Evolutionary conservation across 495 filamentous ascomycete genomes (phyloP), one percentile per base, ranked within the genome.

Genomic region (Lasiosphaeriaceae sp.): DNA sequence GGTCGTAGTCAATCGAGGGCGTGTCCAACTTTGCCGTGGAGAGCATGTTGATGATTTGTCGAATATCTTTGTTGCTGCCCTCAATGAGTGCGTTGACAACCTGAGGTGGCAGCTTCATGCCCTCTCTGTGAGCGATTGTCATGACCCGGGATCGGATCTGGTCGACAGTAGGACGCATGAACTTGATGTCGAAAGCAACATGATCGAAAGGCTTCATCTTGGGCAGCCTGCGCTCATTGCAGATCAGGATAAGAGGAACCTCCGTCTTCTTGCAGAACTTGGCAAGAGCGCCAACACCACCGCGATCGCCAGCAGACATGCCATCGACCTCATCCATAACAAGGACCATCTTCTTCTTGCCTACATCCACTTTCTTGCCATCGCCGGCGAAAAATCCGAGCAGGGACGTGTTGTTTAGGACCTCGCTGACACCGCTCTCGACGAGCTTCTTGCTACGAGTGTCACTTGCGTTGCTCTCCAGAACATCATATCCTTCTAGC

Each of bases 251-350:
- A 61, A 99, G 88, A 1, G 94, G 94, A 26, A 99, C 87, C 60
- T 91, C 86, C 0, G 91, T 90, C 78, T 95, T 97, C 75, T 88
- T 96, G 74, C 92, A 96, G 44, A 97, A 84, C 47, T 91, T 86
- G 48, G 94, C 93, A 37, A 99, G 78, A 31, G 95, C 93, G 20
- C 92, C 94, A 41, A 99, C 95, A 67, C 94, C 94, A 60, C 94
- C 94, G 44, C 94, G 85, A 69, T 99, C 94, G 63, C 94, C 94
- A 43, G 92, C 92, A 47, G 92, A 96, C 94, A 99, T 99, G 34
- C 94, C 94, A 66, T 99, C 94, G 6, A 99, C 94, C 71, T 99
- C 94, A 63, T 99, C 94, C 95, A 99, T 97, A 75, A 99, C 88
- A 12, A 99, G 76, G 9, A 96, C 90, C 23, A 97, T 82, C 57